Percentiles rank a stretch among this genome's conserved stretches.
Evolutionary conservation across 148 eudicot genomes (phyloP).

Genomic region (Camellia sinensis): DNA sequence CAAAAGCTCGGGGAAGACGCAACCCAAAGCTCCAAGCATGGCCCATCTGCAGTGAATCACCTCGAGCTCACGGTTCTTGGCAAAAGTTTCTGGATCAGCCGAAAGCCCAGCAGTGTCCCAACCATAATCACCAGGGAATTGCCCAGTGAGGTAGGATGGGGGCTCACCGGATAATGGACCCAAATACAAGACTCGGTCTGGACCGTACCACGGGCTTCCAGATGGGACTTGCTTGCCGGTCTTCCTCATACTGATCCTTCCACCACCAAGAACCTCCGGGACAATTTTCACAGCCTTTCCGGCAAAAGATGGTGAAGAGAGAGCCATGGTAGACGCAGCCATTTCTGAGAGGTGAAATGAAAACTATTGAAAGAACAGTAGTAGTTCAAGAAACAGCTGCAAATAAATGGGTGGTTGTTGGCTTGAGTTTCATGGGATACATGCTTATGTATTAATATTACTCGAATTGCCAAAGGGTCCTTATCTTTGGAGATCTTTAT

Average conservation of each 20-base stretch:
- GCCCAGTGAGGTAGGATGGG: constrained; percentile 28
- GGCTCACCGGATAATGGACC: constrained; percentile 32
- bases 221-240: constrained; percentile 13
- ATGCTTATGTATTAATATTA: background rate
- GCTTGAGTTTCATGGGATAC: background rate
- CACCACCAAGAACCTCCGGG: constrained; percentile 17
- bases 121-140: constrained; percentile 31
- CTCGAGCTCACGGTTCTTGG: constrained; percentile 31
- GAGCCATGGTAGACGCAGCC: constrained; percentile 24
- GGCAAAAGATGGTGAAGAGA: constrained; percentile 24
- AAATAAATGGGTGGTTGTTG: background rate
- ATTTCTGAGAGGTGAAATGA: background rate
- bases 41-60: constrained; percentile 32
- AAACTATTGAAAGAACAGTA: background rate
- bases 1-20: constrained; percentile 39
- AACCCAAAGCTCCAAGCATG: constrained; percentile 34
- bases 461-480: background rate
- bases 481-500: background rate
- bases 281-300: constrained; percentile 22
- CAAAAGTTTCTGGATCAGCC: constrained; percentile 28
- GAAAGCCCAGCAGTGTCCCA: constrained; percentile 35
- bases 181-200: constrained; percentile 28
- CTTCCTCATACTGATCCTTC: constrained; percentile 27
- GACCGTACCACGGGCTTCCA: constrained; percentile 31
- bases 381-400: background rate